Evolutionary conservation across 2,329 filamentous ascomycete genomes (phyloP).

Genomic region (Trichophyton equinum): DNA sequence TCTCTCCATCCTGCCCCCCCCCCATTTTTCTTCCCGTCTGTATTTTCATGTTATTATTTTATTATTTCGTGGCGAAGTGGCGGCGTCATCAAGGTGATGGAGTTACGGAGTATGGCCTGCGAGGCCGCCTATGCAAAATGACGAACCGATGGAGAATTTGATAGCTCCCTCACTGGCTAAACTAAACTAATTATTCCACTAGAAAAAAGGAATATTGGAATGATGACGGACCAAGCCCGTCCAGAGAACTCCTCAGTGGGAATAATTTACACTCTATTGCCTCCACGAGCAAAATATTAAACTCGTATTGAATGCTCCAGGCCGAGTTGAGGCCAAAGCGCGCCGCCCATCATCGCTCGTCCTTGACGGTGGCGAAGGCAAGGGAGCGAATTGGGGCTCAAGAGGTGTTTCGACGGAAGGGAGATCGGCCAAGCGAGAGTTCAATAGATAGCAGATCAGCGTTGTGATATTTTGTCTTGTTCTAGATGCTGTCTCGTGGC

Average conservation of each 20-base stretch:
- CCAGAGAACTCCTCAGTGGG: neutral
- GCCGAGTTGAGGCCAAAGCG: slow-evolving; percentile 1
- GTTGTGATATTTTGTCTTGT: neutral
- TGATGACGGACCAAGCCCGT: too few species aligned
- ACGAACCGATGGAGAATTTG: neutral
- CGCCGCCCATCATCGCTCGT: neutral
- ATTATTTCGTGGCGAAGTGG: neutral
- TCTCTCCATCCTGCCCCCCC: neutral
- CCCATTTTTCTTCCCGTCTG: neutral
- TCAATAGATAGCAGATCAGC: neutral
- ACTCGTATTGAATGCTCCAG: neutral
- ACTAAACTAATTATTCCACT: neutral
- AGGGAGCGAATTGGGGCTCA: neutral
- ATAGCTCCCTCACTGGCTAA: neutral
- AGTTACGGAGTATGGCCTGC: neutral
- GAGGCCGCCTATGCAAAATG: neutral
- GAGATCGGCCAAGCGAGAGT: neutral
- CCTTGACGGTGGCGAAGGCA: neutral
- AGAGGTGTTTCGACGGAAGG: neutral
- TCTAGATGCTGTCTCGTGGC: neutral
- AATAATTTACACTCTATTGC: neutral
- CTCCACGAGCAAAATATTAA: neutral
- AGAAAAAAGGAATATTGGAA: neutral
- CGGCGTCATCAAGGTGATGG: neutral
- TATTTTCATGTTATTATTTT: neutral